These are phyloP conservation scores for Plasmopara viticola DNA, from an alignment of 352 stramenopile genomes.

Conservation along the genomic window DNA sequence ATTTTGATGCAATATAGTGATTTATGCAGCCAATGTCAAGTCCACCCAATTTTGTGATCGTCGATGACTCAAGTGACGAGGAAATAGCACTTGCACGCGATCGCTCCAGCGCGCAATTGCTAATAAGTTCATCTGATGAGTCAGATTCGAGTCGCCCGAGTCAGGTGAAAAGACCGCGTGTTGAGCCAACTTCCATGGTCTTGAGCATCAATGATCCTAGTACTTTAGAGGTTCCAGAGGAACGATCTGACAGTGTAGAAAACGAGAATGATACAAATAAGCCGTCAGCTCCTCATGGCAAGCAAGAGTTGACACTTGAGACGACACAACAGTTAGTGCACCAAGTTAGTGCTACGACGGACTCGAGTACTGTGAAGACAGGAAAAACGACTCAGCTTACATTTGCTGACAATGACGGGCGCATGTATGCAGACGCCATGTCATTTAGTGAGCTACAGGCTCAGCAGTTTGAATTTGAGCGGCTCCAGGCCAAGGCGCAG, in stretches of 20 bases:
- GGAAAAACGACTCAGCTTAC: conserved; percentile 13
- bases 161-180: conserved; percentile 14
- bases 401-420: conserved; percentile 13
- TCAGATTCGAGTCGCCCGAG: conserved; percentile 11
- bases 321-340: conserved; percentile 2
- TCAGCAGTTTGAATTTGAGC: conserved; percentile 44
- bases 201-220: conserved; percentile 1
- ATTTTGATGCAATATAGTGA: conserved; percentile 9
- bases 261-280: conserved; percentile 5
- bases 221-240: conserved; percentile 6
- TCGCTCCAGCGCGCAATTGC: conserved; percentile 6
- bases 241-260: conserved; percentile 3
- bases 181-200: conserved; percentile 5
- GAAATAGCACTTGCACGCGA: conserved; percentile 6
- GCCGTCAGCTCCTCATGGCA: neutral
- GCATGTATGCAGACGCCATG: conserved; percentile 33
- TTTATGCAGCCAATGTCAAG: conserved; percentile 20
- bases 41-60: conserved; percentile 29
- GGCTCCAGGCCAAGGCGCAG: conserved; percentile 22
- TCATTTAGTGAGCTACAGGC: conserved; percentile 60
- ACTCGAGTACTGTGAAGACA: conserved; percentile 10
- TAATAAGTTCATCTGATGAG: conserved; percentile 18
- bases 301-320: conserved; percentile 2
- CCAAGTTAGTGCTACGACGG: conserved; percentile 2
- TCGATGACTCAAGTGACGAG: conserved; percentile 53